phyloP scores from a whole-genome alignment of 495 filamentous ascomycete genomes.

The Daldinia vernicosa region DNA sequence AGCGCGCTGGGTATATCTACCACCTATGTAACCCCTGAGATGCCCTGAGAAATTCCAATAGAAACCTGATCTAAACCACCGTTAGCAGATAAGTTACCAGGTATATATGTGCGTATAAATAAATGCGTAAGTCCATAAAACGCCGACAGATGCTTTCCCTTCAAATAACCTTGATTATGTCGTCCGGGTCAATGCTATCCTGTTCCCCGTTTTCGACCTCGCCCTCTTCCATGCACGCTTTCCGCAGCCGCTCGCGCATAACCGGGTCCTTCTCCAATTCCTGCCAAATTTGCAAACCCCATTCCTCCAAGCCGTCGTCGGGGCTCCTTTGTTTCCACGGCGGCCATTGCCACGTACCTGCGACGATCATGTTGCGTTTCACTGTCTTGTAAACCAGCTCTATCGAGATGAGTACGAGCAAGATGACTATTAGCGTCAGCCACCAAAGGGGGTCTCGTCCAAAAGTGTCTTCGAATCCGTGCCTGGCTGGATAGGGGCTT shows the following conservation, averaged over 20 bases:
- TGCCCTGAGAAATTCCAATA: constrained; percentile 10
- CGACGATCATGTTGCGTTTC: constrained; percentile 49
- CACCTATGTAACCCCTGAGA: constrained; percentile 11
- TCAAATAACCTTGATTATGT: constrained; percentile 26
- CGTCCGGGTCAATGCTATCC: constrained; percentile 27
- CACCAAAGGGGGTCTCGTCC: constrained; percentile 81
- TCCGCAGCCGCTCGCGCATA: constrained; percentile 43
- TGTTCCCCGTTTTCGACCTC: constrained; percentile 25
- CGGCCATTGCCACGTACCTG: constrained; percentile 50
- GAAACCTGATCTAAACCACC: constrained; percentile 10
- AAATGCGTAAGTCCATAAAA: constrained; percentile 8
- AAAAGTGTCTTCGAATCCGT: constrained; percentile 70
- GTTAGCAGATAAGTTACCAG: constrained; percentile 11
- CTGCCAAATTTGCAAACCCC: constrained; percentile 59
- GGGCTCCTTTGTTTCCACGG: constrained; percentile 34
- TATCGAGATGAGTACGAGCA: constrained; percentile 46
- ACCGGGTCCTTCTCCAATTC: constrained; percentile 54
- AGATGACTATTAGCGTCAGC: constrained; percentile 66
- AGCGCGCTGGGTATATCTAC: constrained; percentile 12
- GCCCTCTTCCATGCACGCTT: constrained; percentile 25
- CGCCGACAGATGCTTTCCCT: constrained; percentile 16
- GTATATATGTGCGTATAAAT: constrained; percentile 21
- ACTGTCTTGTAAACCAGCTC: constrained; percentile 50
- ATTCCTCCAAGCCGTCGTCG: constrained; percentile 51
- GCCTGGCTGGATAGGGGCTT: constrained; percentile 74